Base-by-base conservation (phyloP, 1,284 basidiomycete genomes). In the Agroathelia rolfsii region DNA sequence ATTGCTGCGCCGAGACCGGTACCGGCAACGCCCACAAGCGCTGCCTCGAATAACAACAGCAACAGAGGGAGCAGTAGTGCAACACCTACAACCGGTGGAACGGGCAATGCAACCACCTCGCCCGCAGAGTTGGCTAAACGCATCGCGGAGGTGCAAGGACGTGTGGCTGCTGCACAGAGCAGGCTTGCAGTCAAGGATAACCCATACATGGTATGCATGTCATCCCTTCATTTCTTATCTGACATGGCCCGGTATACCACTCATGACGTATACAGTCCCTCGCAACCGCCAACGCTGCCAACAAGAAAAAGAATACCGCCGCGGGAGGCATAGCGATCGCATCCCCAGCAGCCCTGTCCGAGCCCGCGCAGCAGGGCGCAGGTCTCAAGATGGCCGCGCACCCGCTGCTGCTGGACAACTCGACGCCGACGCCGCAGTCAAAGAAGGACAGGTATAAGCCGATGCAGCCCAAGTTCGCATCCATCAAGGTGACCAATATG, bases 391-490 rank as follows among this genome's bases (percentile, higher is more conserved):
- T 92, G 73, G 78, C 86, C 2, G 84, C 87, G 0, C 90, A 94
- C 55, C 90, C 90, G 3, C 62, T 93, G 15, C 58, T 93, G 15
- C 68, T 92, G 40, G 84, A 86, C 36, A 71, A 67, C 9, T 66
- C 69, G 8, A 53, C 57, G 1, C 64, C 67, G 1, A 51, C 64
- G 2, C 68, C 75, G 0, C 79, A 83, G 50, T 78, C 76, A 20
- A 87, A 84, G 57, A 90, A 89, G 53, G 85, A 90, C 51, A 64
- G 82, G 38, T 94, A 93, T 60, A 93, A 90, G 53, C 87, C 92
- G 6, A 95, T 95, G 89, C 87, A 90, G 42, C 92, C 92, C 34
- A 96, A 95, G 56, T 96, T 95, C 54, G 84, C 89, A 0, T 88
- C 87, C 3, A 90, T 94, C 56, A 90, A 83, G 63, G 82, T 77